Conservation (phyloP, 495 filamentous ascomycete genomes). For the Viridothelium virens region DNA sequence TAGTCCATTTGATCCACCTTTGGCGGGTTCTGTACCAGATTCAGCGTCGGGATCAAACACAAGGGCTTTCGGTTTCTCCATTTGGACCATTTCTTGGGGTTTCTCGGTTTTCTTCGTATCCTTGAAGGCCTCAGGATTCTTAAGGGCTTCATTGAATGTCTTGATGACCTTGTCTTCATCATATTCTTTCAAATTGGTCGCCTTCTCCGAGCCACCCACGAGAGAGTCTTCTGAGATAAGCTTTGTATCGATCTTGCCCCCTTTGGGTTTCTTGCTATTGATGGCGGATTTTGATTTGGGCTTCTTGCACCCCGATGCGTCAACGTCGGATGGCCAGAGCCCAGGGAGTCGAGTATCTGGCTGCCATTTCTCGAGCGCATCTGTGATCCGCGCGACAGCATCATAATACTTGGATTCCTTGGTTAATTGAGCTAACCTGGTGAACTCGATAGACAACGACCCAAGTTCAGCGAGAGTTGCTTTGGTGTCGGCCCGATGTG, state of each 20-base stretch:
- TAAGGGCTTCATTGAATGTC: slow-evolving; percentile 6
- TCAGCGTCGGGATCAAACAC: neutral
- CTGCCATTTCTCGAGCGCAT: slow-evolving; percentile 77
- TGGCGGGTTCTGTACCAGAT: neutral
- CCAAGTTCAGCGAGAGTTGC: slow-evolving; percentile 79
- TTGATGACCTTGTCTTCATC: neutral
- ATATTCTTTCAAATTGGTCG: neutral
- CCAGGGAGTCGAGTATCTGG: slow-evolving; percentile 66
- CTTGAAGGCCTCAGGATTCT: neutral
- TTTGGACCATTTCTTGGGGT: neutral
- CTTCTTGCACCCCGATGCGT: slow-evolving; percentile 48
- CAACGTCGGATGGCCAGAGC: slow-evolving; percentile 73
- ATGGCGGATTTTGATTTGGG: neutral
- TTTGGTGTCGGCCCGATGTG: slow-evolving; percentile 55
- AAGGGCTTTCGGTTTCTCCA: neutral
- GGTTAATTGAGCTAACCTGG: slow-evolving; percentile 84
- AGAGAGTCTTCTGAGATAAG: neutral
- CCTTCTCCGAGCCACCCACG: neutral
- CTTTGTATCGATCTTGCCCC: neutral
- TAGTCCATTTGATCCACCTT: neutral
- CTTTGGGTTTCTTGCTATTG: neutral
- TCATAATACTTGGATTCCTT: slow-evolving; percentile 86
- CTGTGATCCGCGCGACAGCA: slow-evolving; percentile 83
- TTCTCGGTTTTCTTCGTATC: neutral
- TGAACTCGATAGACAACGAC: slow-evolving; percentile 90